phyloP scores from a whole-genome alignment of 768 basidiomycete genomes.

The Mycena filopes region DNA sequence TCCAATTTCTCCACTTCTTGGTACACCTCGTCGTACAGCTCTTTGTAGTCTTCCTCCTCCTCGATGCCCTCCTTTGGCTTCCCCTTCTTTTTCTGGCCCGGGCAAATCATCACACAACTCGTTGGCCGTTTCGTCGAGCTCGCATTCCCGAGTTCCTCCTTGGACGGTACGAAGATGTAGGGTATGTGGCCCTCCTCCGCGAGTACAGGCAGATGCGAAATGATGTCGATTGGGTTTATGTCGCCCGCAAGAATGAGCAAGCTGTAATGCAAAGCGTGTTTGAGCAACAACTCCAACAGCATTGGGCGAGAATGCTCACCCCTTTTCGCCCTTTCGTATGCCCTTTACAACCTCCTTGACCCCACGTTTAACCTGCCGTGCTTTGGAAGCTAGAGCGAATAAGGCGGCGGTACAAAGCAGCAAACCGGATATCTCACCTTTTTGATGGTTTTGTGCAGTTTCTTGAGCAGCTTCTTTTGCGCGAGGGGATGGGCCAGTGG shows the following conservation, averaged over 20 bases:
- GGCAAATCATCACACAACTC: conserved; percentile 96
- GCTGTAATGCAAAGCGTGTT: conserved; percentile 49
- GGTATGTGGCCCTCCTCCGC: conserved; percentile 94
- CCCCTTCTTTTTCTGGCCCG: conserved; percentile 77
- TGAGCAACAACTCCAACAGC: conserved; percentile 5
- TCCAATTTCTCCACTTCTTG: conserved; percentile 88
- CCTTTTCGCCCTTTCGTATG: conserved; percentile 96
- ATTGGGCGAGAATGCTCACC: conserved; percentile 58
- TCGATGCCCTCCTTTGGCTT: conserved; percentile 69
- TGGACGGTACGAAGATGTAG: conserved; percentile 89
- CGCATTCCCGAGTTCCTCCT: conserved; percentile 95
- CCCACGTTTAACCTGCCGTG: conserved; percentile 94
- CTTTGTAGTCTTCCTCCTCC: conserved; percentile 82
- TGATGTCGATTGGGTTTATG: conserved; percentile 98
- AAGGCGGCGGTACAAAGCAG: conserved; percentile 11
- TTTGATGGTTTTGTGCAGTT: conserved; percentile 95
- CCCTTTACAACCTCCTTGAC: conserved; percentile 99
- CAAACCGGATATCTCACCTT: conserved; percentile 59
- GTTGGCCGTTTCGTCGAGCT: conserved; percentile 98
- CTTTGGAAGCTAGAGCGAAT: conserved; percentile 79
- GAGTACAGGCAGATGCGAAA: conserved; percentile 94
- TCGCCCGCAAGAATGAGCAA: conserved; percentile 94
- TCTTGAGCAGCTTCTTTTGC: conserved; percentile 92
- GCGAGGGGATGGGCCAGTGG: conserved; percentile 96
- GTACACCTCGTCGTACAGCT: conserved; percentile 87